Conservation (phyloP, 2,329 filamentous ascomycete species). For the Aspergillus quadrilineatus region DNA sequence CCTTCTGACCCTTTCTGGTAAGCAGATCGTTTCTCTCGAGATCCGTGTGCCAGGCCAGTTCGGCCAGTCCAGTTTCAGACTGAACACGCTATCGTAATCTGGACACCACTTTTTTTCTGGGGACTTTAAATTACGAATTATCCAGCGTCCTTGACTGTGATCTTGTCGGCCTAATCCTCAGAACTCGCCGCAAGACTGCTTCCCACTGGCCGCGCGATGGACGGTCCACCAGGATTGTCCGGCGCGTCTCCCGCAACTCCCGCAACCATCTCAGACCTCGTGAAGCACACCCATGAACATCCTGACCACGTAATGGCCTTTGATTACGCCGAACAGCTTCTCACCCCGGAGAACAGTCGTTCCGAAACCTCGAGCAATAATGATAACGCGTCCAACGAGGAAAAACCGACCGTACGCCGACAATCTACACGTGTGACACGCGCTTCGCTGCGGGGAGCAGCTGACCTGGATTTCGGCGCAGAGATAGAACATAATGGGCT, state of each 20-base stretch:
- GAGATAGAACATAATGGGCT: slow-evolving; percentile 24
- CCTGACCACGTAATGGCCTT: slow-evolving; percentile 33
- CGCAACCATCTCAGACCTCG: slow-evolving; percentile 28
- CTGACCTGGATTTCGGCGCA: slow-evolving; percentile 27
- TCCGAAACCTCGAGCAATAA: slow-evolving; percentile 46
- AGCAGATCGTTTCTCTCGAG: slow-evolving; percentile 8
- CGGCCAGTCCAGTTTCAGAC: not conserved
- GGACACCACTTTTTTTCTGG: not conserved
- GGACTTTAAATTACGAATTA: not conserved
- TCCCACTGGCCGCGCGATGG: slow-evolving; percentile 24
- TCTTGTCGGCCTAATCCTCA: not conserved
- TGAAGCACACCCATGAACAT: slow-evolving; percentile 27
- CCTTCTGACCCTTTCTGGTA: slow-evolving; percentile 6
- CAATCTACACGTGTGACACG: slow-evolving; percentile 42
- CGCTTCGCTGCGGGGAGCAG: slow-evolving; percentile 36
- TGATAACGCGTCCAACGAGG: slow-evolving; percentile 36
- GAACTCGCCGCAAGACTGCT: slow-evolving; percentile 6
- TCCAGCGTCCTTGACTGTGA: not conserved
- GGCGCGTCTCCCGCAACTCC: slow-evolving; percentile 35
- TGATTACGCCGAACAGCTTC: slow-evolving; percentile 40
- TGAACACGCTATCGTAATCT: slow-evolving; percentile 6
- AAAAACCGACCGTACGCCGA: slow-evolving; percentile 32
- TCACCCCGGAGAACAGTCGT: slow-evolving; percentile 45
- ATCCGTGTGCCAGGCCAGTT: not conserved
- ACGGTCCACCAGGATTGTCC: slow-evolving; percentile 27